Base-by-base conservation (phyloP, 2,329 filamentous ascomycete species). In the Colletotrichum spaethianum region DNA sequence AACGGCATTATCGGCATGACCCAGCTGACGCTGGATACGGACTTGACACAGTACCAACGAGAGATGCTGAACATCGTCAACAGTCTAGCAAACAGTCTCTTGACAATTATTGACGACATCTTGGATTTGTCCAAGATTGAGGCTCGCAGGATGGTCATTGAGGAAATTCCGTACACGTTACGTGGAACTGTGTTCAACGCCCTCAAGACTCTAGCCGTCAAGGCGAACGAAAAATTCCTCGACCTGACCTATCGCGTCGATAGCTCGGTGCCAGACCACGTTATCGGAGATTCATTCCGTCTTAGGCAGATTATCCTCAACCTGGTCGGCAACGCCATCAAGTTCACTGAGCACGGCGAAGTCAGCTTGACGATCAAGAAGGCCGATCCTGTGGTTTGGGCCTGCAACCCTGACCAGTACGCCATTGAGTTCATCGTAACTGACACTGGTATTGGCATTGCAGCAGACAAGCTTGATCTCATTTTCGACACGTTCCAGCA, bases 401-500 rank as follows among this genome's bases (percentile, higher is more conserved):
- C 91, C 52, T 93, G 90, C 77, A 88, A 87, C 16, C 86, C 88
- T 14, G 92, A 93, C 76, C 94, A 98, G 81, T 98, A 97, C 77
- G 93, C 95, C 36, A 96, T 98, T 80, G 95, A 98, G 83, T 98
- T 98, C 83, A 92, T 96, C 66, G 96, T 99, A 42, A 93, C 94
- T 26, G 96, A 98, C 81, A 98, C 96, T 44, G 96, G 96, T 76
- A 99, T 98, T 78, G 96, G 96, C 78, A 98, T 98, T 77, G 94
- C 96, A 78, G 90, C 93, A 75, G 95, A 98, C 83, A 98, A 98
- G 85, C 89, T 98, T 64, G 95, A 98, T 80, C 87, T 98, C 75
- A 98, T 99, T 80, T 98, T 99, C 83, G 96, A 98, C 83, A 98
- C 96, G 0, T 98, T 98, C 91, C 96, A 98, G 82, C 96, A 98